phyloP scores from a whole-genome alignment of 805 yeast genomes.

The Wickerhamia fluorescens region DNA sequence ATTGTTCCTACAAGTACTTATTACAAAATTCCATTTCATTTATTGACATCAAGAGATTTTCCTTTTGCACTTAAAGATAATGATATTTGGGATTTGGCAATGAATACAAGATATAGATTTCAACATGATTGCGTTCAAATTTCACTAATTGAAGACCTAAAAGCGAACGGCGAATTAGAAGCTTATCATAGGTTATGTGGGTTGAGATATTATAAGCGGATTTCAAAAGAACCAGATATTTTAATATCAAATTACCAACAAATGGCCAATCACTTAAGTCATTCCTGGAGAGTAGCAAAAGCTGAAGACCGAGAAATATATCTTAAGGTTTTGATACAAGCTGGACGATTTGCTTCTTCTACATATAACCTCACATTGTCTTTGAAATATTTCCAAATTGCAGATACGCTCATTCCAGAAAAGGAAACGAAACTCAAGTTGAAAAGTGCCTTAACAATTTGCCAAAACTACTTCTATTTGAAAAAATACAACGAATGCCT shows the following conservation, averaged over 20 bases:
- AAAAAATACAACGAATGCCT: constrained; percentile 29
- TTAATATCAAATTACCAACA: constrained; percentile 19
- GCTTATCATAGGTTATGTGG: constrained; percentile 36
- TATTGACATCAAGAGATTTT: constrained; percentile 18
- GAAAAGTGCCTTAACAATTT: constrained; percentile 21
- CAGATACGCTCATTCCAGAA: constrained; percentile 19
- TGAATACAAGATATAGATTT: constrained; percentile 30
- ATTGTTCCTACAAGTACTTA: constrained; percentile 34
- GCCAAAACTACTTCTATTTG: constrained; percentile 22
- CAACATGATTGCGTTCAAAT: constrained; percentile 35
- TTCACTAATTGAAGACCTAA: constrained; percentile 20
- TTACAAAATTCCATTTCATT: constrained; percentile 43
- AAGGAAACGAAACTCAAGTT: constrained; percentile 14
- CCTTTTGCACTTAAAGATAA: constrained; percentile 23
- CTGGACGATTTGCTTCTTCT: constrained; percentile 39
- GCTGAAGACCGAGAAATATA: constrained; percentile 30
- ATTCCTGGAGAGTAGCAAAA: constrained; percentile 26
- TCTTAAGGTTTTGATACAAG: constrained; percentile 31
- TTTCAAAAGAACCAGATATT: constrained; percentile 9
- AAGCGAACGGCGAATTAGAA: constrained; percentile 17
- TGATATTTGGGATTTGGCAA: constrained; percentile 27
- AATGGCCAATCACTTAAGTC: constrained; percentile 34
- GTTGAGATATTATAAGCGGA: constrained; percentile 25
- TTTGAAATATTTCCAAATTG: constrained; percentile 30
- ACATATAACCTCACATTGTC: constrained; percentile 37